phyloP scores from a whole-genome alignment of 1,284 basidiomycete genomes.

The Sporisorium graminicola region DNA sequence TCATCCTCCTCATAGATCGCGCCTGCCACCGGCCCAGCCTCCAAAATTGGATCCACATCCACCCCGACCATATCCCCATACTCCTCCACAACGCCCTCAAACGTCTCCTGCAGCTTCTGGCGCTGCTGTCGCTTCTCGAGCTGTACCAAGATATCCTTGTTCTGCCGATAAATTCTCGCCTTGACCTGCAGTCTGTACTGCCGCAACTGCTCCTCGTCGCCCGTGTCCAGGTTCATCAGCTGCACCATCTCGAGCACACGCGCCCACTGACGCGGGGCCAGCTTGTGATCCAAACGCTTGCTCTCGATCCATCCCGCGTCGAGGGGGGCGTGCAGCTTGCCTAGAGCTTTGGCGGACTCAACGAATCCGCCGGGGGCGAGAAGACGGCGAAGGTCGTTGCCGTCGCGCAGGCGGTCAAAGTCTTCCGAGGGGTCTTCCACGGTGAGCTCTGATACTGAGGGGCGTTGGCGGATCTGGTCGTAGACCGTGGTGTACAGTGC shows the following conservation, averaged over 20 bases:
- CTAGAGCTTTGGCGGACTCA: slow-evolving; percentile 70
- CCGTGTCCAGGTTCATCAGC: slow-evolving; percentile 78
- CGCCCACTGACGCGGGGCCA: slow-evolving; percentile 93
- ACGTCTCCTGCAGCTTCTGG: slow-evolving; percentile 92
- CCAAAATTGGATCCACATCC: slow-evolving; percentile 58
- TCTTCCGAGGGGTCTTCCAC: slow-evolving; percentile 97
- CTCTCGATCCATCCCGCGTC: slow-evolving; percentile 83
- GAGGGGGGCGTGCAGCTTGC: slow-evolving; percentile 80
- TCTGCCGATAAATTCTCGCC: slow-evolving; percentile 91
- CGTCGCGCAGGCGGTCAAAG: slow-evolving; percentile 93
- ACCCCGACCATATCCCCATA: slow-evolving; percentile 81
- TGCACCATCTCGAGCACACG: slow-evolving; percentile 92
- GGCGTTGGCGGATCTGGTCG: slow-evolving; percentile 78
- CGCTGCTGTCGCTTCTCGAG: slow-evolving; percentile 86
- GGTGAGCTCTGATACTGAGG: slow-evolving; percentile 86
- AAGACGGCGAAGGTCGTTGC: slow-evolving; percentile 88
- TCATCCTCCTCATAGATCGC: slow-evolving; percentile 24
- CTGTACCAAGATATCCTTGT: slow-evolving; percentile 89
- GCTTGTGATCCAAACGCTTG: slow-evolving; percentile 85
- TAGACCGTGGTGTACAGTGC: slow-evolving; percentile 88
- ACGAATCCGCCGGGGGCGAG: slow-evolving; percentile 76
- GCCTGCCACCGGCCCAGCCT: slow-evolving; percentile 16
- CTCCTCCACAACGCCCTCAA: slow-evolving; percentile 85
- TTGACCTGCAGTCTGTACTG: slow-evolving; percentile 80
- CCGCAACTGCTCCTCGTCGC: slow-evolving; percentile 75